Conservation (phyloP, 768 basidiomycete genomes). For the Pisolithus albus region DNA sequence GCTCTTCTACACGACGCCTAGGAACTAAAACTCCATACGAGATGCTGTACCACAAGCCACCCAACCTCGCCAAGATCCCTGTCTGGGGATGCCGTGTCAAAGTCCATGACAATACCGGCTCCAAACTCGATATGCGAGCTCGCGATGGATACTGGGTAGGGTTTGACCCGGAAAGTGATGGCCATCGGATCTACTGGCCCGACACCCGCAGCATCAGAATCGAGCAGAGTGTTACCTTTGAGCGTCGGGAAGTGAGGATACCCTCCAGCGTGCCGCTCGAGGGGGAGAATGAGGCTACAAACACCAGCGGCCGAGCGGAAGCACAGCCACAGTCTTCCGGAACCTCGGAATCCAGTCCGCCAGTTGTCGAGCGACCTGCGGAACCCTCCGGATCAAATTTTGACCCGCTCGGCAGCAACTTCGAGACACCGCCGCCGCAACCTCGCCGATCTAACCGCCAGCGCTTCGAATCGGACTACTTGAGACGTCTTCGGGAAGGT, state of each 20-base stretch:
- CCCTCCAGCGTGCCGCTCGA: not conserved
- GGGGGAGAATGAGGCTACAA: no score
- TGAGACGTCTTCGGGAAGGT: not conserved
- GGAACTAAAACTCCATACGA: constrained; percentile 1
- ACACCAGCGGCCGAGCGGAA: no score
- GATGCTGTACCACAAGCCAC: not conserved
- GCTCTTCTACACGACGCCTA: not conserved
- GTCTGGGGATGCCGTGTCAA: not conserved
- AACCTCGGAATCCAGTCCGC: no score
- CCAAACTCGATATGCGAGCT: not conserved
- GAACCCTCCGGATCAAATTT: not conserved
- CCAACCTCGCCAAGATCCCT: not conserved
- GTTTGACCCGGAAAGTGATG: not conserved
- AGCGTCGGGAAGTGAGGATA: not conserved
- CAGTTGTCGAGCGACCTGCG: no score
- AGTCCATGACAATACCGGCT: not conserved
- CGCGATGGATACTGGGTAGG: not conserved
- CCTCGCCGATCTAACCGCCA: not conserved
- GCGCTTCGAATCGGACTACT: not conserved
- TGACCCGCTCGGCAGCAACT: not conserved
- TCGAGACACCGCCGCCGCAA: not conserved
- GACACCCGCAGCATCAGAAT: not conserved
- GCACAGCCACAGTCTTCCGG: no score
- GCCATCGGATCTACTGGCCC: not conserved
- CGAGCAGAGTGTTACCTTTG: constrained; percentile 3